A percentile compares a stretch with the other conserved stretches of the same genome.
These are phyloP conservation scores for Urtica urens DNA, from an alignment of 306 rosid genomes.

Conservation along the genomic window DNA sequence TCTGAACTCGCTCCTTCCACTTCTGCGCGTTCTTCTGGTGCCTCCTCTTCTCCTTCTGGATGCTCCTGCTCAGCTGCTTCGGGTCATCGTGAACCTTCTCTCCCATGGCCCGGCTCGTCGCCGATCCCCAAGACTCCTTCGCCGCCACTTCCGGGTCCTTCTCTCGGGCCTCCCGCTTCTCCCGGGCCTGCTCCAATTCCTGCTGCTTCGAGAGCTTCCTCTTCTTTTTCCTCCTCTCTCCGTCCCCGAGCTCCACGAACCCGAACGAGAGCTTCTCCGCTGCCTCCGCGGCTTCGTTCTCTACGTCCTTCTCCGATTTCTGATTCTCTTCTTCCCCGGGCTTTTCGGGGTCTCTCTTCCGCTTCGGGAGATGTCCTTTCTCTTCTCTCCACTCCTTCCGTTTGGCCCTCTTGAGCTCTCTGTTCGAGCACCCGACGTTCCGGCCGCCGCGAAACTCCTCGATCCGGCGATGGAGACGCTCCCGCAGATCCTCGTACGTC, in stretches of 20 bases:
- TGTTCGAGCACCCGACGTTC: slow-evolving; percentile 31
- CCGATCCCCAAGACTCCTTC: slow-evolving; percentile 67
- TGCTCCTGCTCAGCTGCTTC: slow-evolving; percentile 40
- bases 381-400: slow-evolving; percentile 30
- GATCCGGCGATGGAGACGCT: slow-evolving; percentile 46
- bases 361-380: slow-evolving; percentile 30
- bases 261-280: slow-evolving; percentile 62
- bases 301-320: slow-evolving; percentile 17
- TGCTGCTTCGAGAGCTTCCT: slow-evolving; percentile 40
- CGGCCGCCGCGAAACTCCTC: slow-evolving; percentile 45
- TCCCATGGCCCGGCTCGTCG: slow-evolving; percentile 71
- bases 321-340: slow-evolving; percentile 20
- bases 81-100: slow-evolving; percentile 79
- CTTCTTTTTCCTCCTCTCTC: slow-evolving; percentile 64
- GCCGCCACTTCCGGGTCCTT: slow-evolving; percentile 55
- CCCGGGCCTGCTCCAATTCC: slow-evolving; percentile 74
- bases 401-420: slow-evolving; percentile 38
- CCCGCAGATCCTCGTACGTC: slow-evolving; percentile 66
- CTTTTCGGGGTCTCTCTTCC: slow-evolving; percentile 35
- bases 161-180: slow-evolving; percentile 55
- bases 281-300: slow-evolving; percentile 57
- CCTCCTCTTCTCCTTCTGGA: slow-evolving; percentile 56
- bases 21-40: slow-evolving; percentile 59
- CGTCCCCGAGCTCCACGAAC: slow-evolving; percentile 53
- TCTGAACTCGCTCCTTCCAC: slow-evolving; percentile 65